Percentiles rank a stretch among this genome's conserved stretches.
phyloP scores from a whole-genome alignment of 2,329 filamentous ascomycete genomes.

The Dothideomycetes sp. region DNA sequence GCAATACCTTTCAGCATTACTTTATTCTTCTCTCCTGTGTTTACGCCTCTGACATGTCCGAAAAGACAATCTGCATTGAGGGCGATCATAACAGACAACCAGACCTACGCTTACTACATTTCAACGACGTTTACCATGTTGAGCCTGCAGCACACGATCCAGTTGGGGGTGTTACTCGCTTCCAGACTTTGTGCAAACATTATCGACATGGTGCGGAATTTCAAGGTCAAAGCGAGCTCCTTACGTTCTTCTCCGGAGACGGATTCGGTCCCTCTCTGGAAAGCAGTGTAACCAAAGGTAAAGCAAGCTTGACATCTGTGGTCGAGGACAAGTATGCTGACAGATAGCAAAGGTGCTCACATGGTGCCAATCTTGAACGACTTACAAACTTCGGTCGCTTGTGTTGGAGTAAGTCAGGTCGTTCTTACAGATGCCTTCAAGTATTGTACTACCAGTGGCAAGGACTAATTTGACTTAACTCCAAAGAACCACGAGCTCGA shows the following conservation, averaged over 20 bases:
- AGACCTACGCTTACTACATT: slow-evolving; percentile 75
- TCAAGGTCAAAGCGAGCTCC: slow-evolving; percentile 51
- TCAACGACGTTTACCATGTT: slow-evolving; percentile 90
- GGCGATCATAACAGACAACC: slow-evolving; percentile 36
- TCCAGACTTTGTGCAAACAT: slow-evolving; percentile 67
- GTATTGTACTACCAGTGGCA: neutral
- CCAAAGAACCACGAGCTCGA: slow-evolving; percentile 79
- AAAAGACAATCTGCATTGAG: slow-evolving; percentile 14
- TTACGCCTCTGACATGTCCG: too few species aligned
- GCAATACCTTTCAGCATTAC: too few species aligned
- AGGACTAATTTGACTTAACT: neutral
- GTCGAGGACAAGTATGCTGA: too few species aligned
- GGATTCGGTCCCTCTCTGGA: slow-evolving; percentile 87
- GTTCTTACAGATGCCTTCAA: neutral
- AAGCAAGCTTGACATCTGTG: too few species aligned
- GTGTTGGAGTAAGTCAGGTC: slow-evolving; percentile 57
- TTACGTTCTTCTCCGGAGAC: slow-evolving; percentile 85
- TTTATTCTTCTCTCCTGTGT: too few species aligned
- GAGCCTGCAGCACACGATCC: slow-evolving; percentile 69
- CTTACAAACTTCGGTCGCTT: slow-evolving; percentile 70
- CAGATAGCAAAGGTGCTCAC: slow-evolving; percentile 51
- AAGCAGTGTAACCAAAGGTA: slow-evolving; percentile 79
- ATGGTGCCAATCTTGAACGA: slow-evolving; percentile 81
- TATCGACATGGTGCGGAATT: slow-evolving; percentile 58
- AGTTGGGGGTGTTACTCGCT: slow-evolving; percentile 70